These are phyloP conservation scores for Clonostachys rhizophaga DNA, from an alignment of 2,329 filamentous ascomycete genomes.

Conservation along the genomic window DNA sequence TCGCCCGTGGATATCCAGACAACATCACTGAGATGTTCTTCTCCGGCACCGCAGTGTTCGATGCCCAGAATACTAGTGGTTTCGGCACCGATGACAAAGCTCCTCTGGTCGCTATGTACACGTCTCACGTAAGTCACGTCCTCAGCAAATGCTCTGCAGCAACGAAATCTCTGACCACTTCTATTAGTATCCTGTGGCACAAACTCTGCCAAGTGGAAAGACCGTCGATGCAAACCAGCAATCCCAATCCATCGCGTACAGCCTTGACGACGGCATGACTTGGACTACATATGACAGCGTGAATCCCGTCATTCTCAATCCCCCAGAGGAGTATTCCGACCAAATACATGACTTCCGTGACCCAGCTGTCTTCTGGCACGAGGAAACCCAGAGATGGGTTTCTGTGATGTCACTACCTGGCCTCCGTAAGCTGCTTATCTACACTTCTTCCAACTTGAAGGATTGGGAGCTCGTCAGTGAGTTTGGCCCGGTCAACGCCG, in stretches of 20 bases:
- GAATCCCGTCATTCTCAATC: conserved; percentile 57
- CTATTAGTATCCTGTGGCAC: conserved; percentile 4
- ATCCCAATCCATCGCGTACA: conserved; percentile 58
- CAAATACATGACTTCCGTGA: conserved; percentile 52
- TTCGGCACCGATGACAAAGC: conserved; percentile 58
- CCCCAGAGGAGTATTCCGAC: conserved; percentile 21
- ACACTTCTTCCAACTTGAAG: conserved; percentile 53
- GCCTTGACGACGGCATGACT: conserved; percentile 54
- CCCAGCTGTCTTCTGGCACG: conserved; percentile 59
- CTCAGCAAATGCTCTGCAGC: no score
- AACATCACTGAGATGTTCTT: conserved; percentile 39
- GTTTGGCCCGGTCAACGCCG: conserved; percentile 46
- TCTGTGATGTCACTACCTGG: conserved; percentile 44
- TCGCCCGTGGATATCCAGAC: conserved; percentile 26
- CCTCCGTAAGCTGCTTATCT: conserved; percentile 51
- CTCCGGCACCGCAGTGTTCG: conserved; percentile 52
- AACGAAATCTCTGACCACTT: not conserved
- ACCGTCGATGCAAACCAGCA: conserved; percentile 21
- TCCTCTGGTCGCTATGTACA: conserved; percentile 51
- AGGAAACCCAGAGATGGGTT: conserved; percentile 49
- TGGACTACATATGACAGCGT: conserved; percentile 49
- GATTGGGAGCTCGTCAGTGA: conserved; percentile 49
- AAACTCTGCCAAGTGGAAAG: conserved; percentile 12
- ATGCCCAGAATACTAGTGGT: conserved; percentile 60
- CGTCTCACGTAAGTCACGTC: conserved; percentile 9